Evolutionary conservation across 1,284 basidiomycete species (phyloP).

Genomic region (Rhodotorula mucilaginosa): DNA sequence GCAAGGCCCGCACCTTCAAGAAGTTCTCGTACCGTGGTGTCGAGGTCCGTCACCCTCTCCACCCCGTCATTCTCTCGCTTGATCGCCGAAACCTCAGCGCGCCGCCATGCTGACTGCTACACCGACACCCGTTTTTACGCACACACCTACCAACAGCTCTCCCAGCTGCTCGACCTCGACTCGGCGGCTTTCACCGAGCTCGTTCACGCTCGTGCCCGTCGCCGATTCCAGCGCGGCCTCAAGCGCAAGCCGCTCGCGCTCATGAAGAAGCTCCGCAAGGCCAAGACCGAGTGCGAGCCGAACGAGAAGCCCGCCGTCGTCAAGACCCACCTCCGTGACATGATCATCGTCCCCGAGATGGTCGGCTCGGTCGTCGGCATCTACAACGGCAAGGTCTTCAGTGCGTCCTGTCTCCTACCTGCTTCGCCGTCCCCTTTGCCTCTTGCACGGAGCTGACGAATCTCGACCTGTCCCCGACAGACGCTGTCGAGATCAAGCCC

Average conservation of each 20-base stretch:
- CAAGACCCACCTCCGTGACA: conserved; percentile 98
- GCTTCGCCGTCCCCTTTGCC: neutral
- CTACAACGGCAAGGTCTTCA: conserved; percentile 88
- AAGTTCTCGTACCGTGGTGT: conserved; percentile 98
- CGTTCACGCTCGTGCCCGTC: conserved; percentile 96
- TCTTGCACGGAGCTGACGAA: neutral
- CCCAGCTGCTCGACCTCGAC: conserved; percentile 92
- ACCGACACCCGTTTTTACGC: neutral
- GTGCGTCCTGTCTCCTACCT: conserved; percentile 10
- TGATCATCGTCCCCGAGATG: conserved; percentile 99
- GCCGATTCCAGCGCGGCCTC: conserved; percentile 97
- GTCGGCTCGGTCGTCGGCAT: conserved; percentile 94
- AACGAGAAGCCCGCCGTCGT: conserved; percentile 98
- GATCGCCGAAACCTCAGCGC: neutral
- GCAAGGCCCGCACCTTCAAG: conserved; percentile 92
- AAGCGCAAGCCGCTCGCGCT: conserved; percentile 98
- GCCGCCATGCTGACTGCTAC: neutral
- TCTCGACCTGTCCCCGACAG: neutral
- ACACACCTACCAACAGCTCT: conserved; percentile 56
- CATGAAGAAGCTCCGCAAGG: conserved; percentile 99
- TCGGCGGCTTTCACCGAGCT: conserved; percentile 83
- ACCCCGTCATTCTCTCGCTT: neutral
- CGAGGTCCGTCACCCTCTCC: conserved; percentile 53
- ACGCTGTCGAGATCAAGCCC: conserved; percentile 90
- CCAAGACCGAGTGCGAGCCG: conserved; percentile 96